A percentile compares a stretch with the other conserved stretches of the same genome.
Evolutionary conservation across 116 monocot species (phyloP).

Genomic region (Zostera marina): DNA sequence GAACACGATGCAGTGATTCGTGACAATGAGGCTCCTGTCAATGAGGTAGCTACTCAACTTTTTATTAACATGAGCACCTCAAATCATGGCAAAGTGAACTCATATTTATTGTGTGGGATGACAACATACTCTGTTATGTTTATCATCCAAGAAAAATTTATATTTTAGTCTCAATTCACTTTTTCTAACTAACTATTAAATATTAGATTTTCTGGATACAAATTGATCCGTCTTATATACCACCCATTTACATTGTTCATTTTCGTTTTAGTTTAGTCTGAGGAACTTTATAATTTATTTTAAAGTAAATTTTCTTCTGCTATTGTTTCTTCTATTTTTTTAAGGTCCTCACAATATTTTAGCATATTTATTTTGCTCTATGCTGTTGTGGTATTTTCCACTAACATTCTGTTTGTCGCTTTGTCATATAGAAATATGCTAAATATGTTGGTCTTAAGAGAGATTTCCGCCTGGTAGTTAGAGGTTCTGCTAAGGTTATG

Average conservation of each 20-base stretch:
- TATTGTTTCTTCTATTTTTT: background rate
- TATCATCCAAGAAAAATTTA: too few relatives aligned
- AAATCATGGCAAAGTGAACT: too few relatives aligned
- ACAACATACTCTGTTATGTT: too few relatives aligned
- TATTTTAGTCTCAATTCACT: too few relatives aligned
- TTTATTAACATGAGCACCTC: too few relatives aligned
- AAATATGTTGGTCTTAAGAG: conserved; percentile 91
- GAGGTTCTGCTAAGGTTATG: conserved; percentile 92
- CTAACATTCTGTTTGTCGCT: background rate
- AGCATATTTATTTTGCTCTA: too few relatives aligned
- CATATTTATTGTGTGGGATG: too few relatives aligned
- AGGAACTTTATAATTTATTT: background rate
- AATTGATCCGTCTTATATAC: background rate
- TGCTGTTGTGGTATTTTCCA: background rate
- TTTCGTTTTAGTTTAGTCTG: background rate
- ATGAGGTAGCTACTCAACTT: conserved; percentile 30
- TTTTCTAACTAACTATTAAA: too few relatives aligned
- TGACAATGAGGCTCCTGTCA: conserved; percentile 97
- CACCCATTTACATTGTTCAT: background rate
- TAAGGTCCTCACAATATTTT: background rate
- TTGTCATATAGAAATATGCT: conserved; percentile 62
- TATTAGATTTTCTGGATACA: background rate
- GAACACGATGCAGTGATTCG: conserved; percentile 90
- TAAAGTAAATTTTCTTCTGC: too few relatives aligned
- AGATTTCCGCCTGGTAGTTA: conserved; percentile 87